phyloP scores from a whole-genome alignment of 2,329 filamentous ascomycete species.

The Zarea fungicola region DNA sequence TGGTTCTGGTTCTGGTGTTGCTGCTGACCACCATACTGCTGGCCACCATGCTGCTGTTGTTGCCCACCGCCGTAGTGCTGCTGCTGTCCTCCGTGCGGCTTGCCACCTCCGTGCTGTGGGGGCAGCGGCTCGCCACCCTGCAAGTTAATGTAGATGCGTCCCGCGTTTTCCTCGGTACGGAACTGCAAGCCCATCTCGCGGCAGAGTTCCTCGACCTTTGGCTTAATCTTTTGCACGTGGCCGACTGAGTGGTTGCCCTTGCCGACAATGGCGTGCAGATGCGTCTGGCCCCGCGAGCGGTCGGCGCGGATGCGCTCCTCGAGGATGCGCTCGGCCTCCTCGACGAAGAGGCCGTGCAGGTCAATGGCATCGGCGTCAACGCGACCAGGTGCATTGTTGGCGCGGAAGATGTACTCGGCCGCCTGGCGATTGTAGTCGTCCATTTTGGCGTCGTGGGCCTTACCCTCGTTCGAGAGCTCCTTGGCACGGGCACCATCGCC shows the following conservation, averaged over 20 bases:
- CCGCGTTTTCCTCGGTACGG: constrained; percentile 81
- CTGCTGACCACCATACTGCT: constrained; percentile 36
- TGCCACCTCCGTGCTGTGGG: constrained; percentile 33
- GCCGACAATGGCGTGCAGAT: constrained; percentile 92
- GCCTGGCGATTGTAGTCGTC: constrained; percentile 88
- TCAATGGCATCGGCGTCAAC: constrained; percentile 82
- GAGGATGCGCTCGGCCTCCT: constrained; percentile 89
- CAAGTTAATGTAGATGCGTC: constrained; percentile 83
- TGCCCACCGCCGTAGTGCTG: too few species aligned
- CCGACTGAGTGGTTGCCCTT: constrained; percentile 83
- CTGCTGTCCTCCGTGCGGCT: constrained; percentile 34
- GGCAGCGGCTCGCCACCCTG: constrained; percentile 61
- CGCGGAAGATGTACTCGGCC: constrained; percentile 88
- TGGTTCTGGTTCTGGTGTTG: constrained; percentile 37
- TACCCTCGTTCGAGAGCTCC: constrained; percentile 76
- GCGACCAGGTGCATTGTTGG: constrained; percentile 77
- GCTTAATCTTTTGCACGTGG: constrained; percentile 91
- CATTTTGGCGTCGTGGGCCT: constrained; percentile 76
- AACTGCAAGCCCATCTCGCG: constrained; percentile 77
- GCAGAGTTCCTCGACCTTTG: constrained; percentile 85
- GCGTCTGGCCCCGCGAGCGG: constrained; percentile 64
- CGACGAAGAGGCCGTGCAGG: constrained; percentile 88
- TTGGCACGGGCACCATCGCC: constrained; percentile 85
- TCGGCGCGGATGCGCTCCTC: constrained; percentile 80
- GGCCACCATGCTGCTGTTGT: constrained; percentile 39